Evolutionary conservation across 192 early-diverging fungal species (phyloP).

Genomic region (Coemansia biformis): DNA sequence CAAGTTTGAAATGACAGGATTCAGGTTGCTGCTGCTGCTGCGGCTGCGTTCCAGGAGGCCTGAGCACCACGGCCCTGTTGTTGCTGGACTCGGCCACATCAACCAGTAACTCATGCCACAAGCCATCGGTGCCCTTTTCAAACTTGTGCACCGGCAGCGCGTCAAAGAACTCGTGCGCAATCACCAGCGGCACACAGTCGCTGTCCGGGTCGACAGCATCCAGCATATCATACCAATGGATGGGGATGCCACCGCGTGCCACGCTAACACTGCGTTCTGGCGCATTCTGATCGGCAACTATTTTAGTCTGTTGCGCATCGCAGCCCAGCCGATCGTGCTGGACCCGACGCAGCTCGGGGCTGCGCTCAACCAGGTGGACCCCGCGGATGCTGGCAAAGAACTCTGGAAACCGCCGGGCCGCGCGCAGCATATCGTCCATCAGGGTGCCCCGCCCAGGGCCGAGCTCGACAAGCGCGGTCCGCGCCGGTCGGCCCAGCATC

Average conservation of each 20-base stretch:
- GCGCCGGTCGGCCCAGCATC: slow-evolving; percentile 52
- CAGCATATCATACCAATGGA: slow-evolving; percentile 65
- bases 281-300: slow-evolving; percentile 5
- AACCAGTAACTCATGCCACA: slow-evolving; percentile 85
- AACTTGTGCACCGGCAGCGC: slow-evolving; percentile 83
- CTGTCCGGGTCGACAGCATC: slow-evolving; percentile 45
- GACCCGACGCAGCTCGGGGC: slow-evolving; percentile 64
- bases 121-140: slow-evolving; percentile 62
- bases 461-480: slow-evolving; percentile 64
- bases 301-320: slow-evolving; percentile 1
- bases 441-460: slow-evolving; percentile 95
- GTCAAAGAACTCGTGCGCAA: slow-evolving; percentile 98
- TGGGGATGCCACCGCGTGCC: slow-evolving; percentile 14
- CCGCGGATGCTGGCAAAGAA: slow-evolving; percentile 58
- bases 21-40: slow-evolving; percentile 6
- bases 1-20: slow-evolving; percentile 70
- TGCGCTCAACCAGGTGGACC: slow-evolving; percentile 83
- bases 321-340: slow-evolving; percentile 56
- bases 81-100: slow-evolving; percentile 65
- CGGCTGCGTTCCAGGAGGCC: not conserved
- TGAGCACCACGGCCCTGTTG: not conserved
- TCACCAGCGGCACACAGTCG: slow-evolving; percentile 61
- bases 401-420: slow-evolving; percentile 61
- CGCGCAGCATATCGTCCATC: slow-evolving; percentile 85
- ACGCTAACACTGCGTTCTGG: slow-evolving; percentile 2